Conservation (phyloP, 768 basidiomycete genomes). For the Kockovaella imperatae region DNA sequence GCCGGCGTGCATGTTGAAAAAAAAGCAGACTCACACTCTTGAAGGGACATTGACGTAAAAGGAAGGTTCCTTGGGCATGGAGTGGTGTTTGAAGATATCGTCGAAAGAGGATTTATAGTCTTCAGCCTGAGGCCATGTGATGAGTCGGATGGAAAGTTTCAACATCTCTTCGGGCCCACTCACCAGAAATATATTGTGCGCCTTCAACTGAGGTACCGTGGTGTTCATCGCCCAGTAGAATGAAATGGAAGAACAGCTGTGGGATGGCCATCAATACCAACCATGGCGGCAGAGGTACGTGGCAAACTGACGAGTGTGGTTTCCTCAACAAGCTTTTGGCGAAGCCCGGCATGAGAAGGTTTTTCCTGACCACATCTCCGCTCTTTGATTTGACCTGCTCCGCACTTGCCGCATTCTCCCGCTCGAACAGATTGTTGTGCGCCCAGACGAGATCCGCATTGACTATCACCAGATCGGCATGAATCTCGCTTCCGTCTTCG, state of each 20-base stretch:
- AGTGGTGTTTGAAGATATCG: constrained; percentile 46
- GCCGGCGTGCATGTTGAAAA: not conserved
- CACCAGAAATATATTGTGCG: constrained; percentile 48
- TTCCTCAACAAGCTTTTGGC: constrained; percentile 31
- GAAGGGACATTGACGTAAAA: constrained; percentile 50
- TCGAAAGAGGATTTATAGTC: constrained; percentile 49
- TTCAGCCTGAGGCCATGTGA: constrained; percentile 38
- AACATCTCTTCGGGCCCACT: constrained; percentile 3
- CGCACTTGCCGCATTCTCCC: not conserved
- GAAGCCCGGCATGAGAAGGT: too few species aligned
- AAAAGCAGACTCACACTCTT: constrained; percentile 24
- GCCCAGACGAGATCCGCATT: constrained; percentile 49
- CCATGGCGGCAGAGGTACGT: not conserved
- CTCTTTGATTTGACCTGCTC: constrained; percentile 14
- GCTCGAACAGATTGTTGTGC: constrained; percentile 45
- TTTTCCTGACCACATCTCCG: too few species aligned
- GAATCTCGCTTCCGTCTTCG: constrained; percentile 32
- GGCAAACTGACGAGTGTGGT: constrained; percentile 33
- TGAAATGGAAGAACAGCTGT: constrained; percentile 46
- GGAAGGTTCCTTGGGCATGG: constrained; percentile 47
- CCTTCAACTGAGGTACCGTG: constrained; percentile 38
- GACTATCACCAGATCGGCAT: constrained; percentile 46
- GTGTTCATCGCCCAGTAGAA: constrained; percentile 49
- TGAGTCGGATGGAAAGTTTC: not conserved
- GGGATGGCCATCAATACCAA: not conserved